Base-by-base conservation (phyloP, 495 filamentous ascomycete species). In the Apodospora peruviana region DNA sequence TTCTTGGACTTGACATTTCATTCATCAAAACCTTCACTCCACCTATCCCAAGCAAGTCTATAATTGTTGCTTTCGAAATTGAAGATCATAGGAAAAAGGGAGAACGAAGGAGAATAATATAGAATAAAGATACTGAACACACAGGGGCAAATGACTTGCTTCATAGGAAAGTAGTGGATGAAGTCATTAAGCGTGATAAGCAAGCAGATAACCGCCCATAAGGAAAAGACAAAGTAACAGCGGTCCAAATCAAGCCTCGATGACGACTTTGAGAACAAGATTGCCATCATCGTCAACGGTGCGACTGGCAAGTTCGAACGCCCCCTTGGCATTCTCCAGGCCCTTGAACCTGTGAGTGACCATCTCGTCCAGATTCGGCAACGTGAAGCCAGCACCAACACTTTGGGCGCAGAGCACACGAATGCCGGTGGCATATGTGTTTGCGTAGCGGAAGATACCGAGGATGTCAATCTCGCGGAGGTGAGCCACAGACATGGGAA, bases 401-500 rank as follows among this genome's bases (percentile, higher is more conserved):
- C 79, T 77, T 55, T 77, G 79, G 11, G 74, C 75, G 46, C 86
- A 66, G 37, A 95, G 65, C 50, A 82, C 67, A 18, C 67, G 59
- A 61, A 95, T 90, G 2, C 88, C 89, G n/a, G 81, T 82, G 3
- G 79, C 78, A 57, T 96, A 96, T 0, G 88, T 90, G 43, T 90
- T 88, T 40, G 87, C 86, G 57, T 96, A 96, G 32, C 91, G 76
- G 62, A 96, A 96, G 23, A 91, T 85, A n/a, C 91, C 91, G 2
- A 93, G 73, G 27, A 96, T 84, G 67, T 96, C 91, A 2, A 96
- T 85, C 70, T 96, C 91, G 3, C 88, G 79, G 43, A 94, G 69
- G 32, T 90, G 88, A 12, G 91, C 91, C 0, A 87, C 86, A 1
- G 84, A 88, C 46, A 96, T 76, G 0, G 90, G 90, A 5, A 95